These are phyloP conservation scores for Vaccinium macrocarpon DNA, from an alignment of 148 eudicot genomes.

Conservation along the genomic window DNA sequence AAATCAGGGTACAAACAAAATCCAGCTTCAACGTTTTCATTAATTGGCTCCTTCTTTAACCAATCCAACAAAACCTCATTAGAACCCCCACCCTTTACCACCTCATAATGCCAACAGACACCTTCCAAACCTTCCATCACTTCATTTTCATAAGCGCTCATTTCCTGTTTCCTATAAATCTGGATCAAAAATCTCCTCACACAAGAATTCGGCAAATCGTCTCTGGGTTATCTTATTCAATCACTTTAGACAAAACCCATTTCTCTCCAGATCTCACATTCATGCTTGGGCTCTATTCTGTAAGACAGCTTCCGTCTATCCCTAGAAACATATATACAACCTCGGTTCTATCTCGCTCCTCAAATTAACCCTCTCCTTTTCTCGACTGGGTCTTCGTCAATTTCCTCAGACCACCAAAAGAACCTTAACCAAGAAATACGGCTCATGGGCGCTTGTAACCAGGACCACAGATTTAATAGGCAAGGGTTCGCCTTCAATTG, in stretches of 20 bases:
- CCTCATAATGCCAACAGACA: conserved; percentile 3
- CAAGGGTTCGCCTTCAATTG: conserved; percentile 80
- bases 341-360: conserved; percentile 44
- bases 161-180: neutral
- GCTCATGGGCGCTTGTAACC: conserved; percentile 94
- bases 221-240: conserved; percentile 6
- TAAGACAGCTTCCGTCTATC: too few species aligned
- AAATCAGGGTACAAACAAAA: too few species aligned
- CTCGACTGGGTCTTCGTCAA: conserved; percentile 69
- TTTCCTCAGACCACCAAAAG: conserved; percentile 70
- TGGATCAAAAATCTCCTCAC: neutral
- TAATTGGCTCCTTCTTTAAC: conserved; percentile 3
- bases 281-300: conserved; percentile 45
- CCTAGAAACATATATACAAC: too few species aligned
- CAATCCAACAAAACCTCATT: neutral
- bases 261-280: neutral
- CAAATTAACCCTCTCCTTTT: conserved; percentile 35
- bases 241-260: conserved; percentile 13
- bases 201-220: neutral
- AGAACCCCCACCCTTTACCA: neutral
- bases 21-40: neutral
- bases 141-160: neutral
- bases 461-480: conserved; percentile 96
- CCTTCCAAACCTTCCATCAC: neutral
- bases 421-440: conserved; percentile 88